Evolutionary conservation across 495 filamentous ascomycete species (phyloP).

Genomic region (Penicillium samsonianum): DNA sequence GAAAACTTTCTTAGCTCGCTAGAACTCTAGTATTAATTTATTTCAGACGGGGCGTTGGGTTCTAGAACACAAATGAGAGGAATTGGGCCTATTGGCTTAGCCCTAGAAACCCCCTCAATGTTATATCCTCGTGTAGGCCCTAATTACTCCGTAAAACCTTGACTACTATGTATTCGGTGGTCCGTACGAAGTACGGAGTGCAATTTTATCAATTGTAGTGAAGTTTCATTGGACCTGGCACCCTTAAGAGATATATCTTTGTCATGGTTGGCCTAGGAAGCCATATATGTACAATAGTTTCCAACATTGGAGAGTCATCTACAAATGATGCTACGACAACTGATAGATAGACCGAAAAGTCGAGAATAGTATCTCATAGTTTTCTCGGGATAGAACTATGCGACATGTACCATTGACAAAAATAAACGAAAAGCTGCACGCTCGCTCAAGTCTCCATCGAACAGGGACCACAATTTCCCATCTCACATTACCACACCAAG

Average conservation of each 20-base stretch:
- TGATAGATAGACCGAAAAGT: not conserved
- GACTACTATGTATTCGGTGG: too few relatives aligned
- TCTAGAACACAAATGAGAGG: conserved; percentile 1
- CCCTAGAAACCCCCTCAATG: not conserved
- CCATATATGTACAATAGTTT: not conserved
- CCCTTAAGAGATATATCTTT: not conserved
- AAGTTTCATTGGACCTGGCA: not conserved
- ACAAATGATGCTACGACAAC: not conserved
- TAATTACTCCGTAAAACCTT: not conserved
- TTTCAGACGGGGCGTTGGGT: conserved; percentile 1
- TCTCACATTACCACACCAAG: conserved; percentile 30
- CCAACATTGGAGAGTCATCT: not conserved
- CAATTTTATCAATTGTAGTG: not conserved
- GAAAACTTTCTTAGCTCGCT: not conserved
- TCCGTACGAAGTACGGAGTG: not conserved
- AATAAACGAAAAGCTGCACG: conserved; percentile 27
- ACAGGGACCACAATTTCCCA: conserved; percentile 19
- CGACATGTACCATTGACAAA: conserved; percentile 22
- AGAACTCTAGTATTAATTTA: conserved; percentile 4
- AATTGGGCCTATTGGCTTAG: not conserved
- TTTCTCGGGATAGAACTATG: conserved; percentile 15
- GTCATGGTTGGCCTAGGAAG: not conserved
- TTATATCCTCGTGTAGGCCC: not conserved
- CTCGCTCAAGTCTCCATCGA: conserved; percentile 34
- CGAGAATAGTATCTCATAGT: conserved; percentile 7